Evolutionary conservation across 2,329 filamentous ascomycete genomes (phyloP).

Genomic region (Penicillium digitatum): DNA sequence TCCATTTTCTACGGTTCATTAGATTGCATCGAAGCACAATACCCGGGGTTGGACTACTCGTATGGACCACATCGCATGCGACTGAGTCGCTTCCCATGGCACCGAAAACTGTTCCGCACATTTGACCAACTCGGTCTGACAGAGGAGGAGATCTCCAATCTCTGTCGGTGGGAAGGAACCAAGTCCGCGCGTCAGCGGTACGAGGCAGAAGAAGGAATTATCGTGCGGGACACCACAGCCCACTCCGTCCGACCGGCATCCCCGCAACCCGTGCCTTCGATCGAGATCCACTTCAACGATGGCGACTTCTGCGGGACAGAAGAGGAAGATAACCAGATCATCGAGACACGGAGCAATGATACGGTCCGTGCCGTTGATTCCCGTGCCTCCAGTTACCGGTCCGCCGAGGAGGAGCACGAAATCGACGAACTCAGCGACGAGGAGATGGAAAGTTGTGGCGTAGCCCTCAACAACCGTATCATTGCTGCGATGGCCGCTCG

Average conservation of each 20-base stretch:
- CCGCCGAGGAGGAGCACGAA: conserved; percentile 27
- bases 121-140: conserved; percentile 60
- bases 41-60: conserved; percentile 63
- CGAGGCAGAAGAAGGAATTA: conserved; percentile 54
- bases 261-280: conserved; percentile 35
- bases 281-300: conserved; percentile 33
- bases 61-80: conserved; percentile 59
- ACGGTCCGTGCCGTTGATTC: conserved; percentile 23
- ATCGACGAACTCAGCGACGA: conserved; percentile 45
- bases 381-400: conserved; percentile 20
- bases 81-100: conserved; percentile 59
- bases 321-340: conserved; percentile 25
- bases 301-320: conserved; percentile 22
- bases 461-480: conserved; percentile 51
- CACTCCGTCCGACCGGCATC: conserved; percentile 53
- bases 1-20: conserved; percentile 61
- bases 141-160: conserved; percentile 56
- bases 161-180: conserved; percentile 58
- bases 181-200: conserved; percentile 47
- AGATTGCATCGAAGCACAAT: conserved; percentile 62
- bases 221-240: conserved; percentile 59
- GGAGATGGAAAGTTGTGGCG: conserved; percentile 50
- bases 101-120: conserved; percentile 56
- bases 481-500: conserved; percentile 52
- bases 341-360: conserved; percentile 23